Base-by-base conservation (phyloP, 768 basidiomycete genomes). In the Podaxis sp. region DNA sequence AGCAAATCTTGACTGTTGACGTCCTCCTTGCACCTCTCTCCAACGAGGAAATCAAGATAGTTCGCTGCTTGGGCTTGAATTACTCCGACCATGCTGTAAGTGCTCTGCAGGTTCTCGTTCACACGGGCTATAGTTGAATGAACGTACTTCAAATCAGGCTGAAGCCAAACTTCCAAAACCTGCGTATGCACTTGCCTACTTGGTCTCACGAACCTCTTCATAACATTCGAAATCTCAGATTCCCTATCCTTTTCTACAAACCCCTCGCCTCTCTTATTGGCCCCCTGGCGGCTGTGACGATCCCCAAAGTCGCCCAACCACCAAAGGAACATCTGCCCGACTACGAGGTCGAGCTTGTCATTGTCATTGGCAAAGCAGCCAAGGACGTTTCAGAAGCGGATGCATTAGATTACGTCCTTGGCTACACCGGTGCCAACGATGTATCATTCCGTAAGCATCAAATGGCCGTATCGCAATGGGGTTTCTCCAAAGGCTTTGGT, bases 401-500 rank as follows among this genome's bases (percentile, higher is more conserved):
- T 6, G 94, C 94, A 0, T 79, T 95, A 46, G 88, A 94, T 71
- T 94, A 94, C 67, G 89, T 96, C 17, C 81, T 95, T 0, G 93
- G 85, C 2, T 96, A 93, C 69, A 91, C 89, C 2, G 88, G 80
- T 2, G 89, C 85, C 4, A 93, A 93, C 69, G 91, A 93, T 69
- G 92, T 91, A 2, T 93, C 92, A 4, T 93, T 94, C 83, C 84
- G 94, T 46, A 86, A 88, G 65, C 87, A 89, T 67, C 94, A 95
- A 71, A 77, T 90, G 75, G 84, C 85, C 3, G 87, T 88, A 9
- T 88, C 89, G 0, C 94, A 96, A 67, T 96, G 94, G 93, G 79
- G 83, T 33, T 94, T 93, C 74, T 93, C 91, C 27, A 96, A 96
- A 73, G 82, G 88, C 46, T 96, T 93, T 66, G 93, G 92, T 89